Evolutionary conservation across 257 asterid genomes (phyloP).

Genomic region (Forsythia viridissima): DNA sequence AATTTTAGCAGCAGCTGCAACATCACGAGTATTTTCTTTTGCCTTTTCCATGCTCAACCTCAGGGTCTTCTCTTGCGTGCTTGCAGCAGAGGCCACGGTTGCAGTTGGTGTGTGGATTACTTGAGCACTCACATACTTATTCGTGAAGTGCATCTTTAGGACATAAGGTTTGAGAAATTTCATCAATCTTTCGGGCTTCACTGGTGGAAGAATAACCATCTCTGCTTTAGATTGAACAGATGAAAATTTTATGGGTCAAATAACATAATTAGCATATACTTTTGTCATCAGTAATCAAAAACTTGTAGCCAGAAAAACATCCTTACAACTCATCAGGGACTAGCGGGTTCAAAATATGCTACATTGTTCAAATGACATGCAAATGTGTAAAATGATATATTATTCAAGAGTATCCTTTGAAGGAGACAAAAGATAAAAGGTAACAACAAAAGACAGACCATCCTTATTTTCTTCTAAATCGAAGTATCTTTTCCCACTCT

Average conservation of each 20-base stretch:
- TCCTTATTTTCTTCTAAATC: neutral
- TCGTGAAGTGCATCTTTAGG: conserved; percentile 82
- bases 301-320: neutral
- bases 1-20: conserved; percentile 90
- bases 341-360: neutral
- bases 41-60: conserved; percentile 62
- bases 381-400: neutral
- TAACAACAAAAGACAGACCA: neutral
- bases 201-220: conserved; percentile 84
- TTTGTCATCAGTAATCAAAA: neutral
- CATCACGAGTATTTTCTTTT: conserved; percentile 72
- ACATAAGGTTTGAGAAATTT: conserved; percentile 83
- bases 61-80: conserved; percentile 88
- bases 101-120: conserved; percentile 90
- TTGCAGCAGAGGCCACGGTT: conserved; percentile 86
- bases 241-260: neutral
- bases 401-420: neutral
- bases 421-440: neutral
- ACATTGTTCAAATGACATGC: neutral
- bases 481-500: neutral
- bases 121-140: conserved; percentile 77
- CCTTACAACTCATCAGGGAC: neutral
- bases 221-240: conserved; percentile 22
- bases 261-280: too few relatives aligned
- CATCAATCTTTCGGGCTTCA: conserved; percentile 60